These are phyloP conservation scores for Metschnikowia dekortorum DNA, from an alignment of 805 yeast species.

Conservation along the genomic window DNA sequence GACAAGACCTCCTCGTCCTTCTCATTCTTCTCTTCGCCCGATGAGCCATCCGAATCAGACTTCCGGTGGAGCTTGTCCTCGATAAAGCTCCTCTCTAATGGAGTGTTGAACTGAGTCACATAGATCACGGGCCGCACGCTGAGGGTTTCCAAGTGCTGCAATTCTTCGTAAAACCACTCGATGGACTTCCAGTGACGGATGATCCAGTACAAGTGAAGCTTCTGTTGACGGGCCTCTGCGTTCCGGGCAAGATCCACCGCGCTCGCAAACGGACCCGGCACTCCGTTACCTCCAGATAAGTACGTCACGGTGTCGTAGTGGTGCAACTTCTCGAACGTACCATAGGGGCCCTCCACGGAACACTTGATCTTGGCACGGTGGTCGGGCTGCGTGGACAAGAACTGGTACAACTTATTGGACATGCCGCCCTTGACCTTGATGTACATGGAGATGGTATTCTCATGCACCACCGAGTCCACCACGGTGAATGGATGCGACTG, in stretches of 20 bases:
- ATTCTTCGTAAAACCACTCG: conserved; percentile 38
- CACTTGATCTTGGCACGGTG: conserved; percentile 37
- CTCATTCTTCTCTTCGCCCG: conserved; percentile 8
- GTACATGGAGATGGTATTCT: conserved; percentile 39
- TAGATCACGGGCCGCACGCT: conserved; percentile 37
- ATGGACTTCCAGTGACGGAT: conserved; percentile 37
- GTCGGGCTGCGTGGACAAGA: conserved; percentile 26
- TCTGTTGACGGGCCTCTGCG: conserved; percentile 5
- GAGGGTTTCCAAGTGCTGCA: conserved; percentile 29
- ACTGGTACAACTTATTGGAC: conserved; percentile 39
- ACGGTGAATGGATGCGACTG: conserved; percentile 75
- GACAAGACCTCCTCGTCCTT: conserved; percentile 4
- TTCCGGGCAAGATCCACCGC: conserved; percentile 26
- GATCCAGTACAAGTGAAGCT: conserved; percentile 33
- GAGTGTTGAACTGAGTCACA: conserved; percentile 16
- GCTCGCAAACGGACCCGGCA: conserved; percentile 52
- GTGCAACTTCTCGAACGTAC: conserved; percentile 43
- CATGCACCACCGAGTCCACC: conserved; percentile 36
- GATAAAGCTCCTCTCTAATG: conserved; percentile 14
- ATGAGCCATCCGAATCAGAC: not conserved
- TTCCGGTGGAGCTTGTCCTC: conserved; percentile 8
- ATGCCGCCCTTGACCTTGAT: conserved; percentile 57
- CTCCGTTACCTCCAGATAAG: conserved; percentile 63
- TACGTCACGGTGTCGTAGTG: conserved; percentile 46
- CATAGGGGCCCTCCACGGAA: conserved; percentile 61